phyloP scores from a whole-genome alignment of 495 filamentous ascomycete genomes.

The Tuber borchii region DNA sequence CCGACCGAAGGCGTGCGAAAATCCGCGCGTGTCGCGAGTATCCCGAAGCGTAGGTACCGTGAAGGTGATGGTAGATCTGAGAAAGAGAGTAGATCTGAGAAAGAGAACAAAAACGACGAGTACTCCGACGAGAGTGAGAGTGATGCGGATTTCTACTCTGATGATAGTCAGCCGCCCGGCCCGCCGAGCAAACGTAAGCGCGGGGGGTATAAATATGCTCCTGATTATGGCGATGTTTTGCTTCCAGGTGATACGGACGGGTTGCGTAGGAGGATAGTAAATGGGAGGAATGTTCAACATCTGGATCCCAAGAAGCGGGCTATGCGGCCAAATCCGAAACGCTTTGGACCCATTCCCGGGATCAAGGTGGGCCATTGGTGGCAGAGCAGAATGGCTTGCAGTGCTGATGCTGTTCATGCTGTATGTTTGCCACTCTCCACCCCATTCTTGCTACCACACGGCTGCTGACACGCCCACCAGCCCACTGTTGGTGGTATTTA shows the following conservation, averaged over 20 bases:
- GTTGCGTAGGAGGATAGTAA: slow-evolving; percentile 18
- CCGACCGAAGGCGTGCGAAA: slow-evolving; percentile 12
- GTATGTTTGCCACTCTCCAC: slow-evolving; percentile 6
- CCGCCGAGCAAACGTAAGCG: neutral
- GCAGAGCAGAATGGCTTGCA: slow-evolving; percentile 30
- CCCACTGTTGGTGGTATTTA: slow-evolving; percentile 39
- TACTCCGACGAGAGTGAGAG: neutral
- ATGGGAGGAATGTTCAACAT: slow-evolving; percentile 21
- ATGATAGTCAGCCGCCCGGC: neutral
- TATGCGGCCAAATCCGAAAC: slow-evolving; percentile 21
- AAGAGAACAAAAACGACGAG: slow-evolving; percentile 3
- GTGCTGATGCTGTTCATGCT: slow-evolving; percentile 25
- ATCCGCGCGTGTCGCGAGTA: slow-evolving; percentile 22
- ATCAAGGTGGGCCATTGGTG: slow-evolving; percentile 35
- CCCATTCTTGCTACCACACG: neutral
- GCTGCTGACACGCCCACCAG: neutral
- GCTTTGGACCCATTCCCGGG: slow-evolving; percentile 32
- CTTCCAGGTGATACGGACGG: slow-evolving; percentile 11
- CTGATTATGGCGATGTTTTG: neutral
- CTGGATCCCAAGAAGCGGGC: slow-evolving; percentile 8
- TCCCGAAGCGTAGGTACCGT: neutral
- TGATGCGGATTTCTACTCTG: slow-evolving; percentile 7
- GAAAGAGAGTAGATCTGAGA: slow-evolving; percentile 6
- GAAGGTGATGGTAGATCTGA: neutral
- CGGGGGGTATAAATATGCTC: neutral